phyloP scores from a whole-genome alignment of 306 rosid species.

The Malus asiatica region DNA sequence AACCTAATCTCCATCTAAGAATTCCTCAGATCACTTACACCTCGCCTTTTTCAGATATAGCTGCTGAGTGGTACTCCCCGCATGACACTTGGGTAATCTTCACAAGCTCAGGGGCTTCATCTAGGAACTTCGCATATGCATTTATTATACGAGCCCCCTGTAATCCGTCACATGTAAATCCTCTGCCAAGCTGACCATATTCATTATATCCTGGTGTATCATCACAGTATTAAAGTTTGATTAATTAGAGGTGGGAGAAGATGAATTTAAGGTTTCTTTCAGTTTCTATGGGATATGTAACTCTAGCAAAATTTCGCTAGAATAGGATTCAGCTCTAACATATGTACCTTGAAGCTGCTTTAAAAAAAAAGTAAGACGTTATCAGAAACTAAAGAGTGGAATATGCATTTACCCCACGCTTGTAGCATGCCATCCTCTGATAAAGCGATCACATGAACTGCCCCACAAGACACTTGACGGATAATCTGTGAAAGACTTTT shows the following conservation, averaged over 20 bases:
- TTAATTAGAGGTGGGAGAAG: constrained; percentile 22
- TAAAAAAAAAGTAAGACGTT: not conserved
- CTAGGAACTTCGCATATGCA: constrained; percentile 84
- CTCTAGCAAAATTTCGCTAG: constrained; percentile 2
- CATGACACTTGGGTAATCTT: constrained; percentile 89
- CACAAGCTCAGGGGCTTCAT: constrained; percentile 89
- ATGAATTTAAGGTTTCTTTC: constrained; percentile 18
- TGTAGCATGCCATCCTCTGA: constrained; percentile 82
- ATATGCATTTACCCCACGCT: constrained; percentile 65
- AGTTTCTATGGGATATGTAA: not conserved
- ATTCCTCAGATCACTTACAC: constrained; percentile 84
- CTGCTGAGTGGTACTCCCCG: constrained; percentile 96
- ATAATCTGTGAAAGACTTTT: constrained; percentile 40
- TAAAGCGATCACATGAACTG: constrained; percentile 77
- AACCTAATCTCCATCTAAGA: constrained; percentile 55
- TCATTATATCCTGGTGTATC: constrained; percentile 91
- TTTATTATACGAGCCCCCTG: constrained; percentile 73
- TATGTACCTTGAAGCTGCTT: not conserved
- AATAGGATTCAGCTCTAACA: constrained; percentile 1
- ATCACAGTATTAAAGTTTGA: constrained; percentile 33
- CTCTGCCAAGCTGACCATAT: constrained; percentile 95
- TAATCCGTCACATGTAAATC: constrained; percentile 87
- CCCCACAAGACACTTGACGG: constrained; percentile 90
- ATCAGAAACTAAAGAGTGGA: not conserved
- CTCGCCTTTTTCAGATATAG: constrained; percentile 85